Conservation (phyloP, 257 asterid genomes). For the Cordia subcordata region DNA sequence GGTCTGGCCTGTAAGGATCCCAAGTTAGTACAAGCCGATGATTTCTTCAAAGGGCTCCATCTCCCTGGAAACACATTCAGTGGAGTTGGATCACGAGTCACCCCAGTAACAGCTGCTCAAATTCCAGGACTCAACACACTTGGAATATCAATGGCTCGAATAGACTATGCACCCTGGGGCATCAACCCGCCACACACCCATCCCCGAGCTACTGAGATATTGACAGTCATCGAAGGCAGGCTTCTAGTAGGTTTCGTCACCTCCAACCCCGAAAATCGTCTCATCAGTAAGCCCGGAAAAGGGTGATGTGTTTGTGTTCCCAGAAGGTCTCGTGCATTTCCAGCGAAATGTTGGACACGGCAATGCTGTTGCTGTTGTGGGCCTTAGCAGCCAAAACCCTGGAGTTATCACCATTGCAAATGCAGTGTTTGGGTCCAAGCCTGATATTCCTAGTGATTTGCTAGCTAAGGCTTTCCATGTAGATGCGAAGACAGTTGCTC, state of each 20-base stretch:
- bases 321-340: conserved; percentile 35
- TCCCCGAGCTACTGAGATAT: conserved; percentile 44
- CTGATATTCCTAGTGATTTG: conserved; percentile 25
- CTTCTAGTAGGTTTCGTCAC: conserved; percentile 41
- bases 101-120: conserved; percentile 25
- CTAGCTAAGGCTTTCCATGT: conserved; percentile 40
- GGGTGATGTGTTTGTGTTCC: conserved; percentile 45
- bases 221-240: conserved; percentile 25
- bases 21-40: conserved; percentile 16
- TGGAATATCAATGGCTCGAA: conserved; percentile 39
- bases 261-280: conserved; percentile 31
- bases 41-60: conserved; percentile 38
- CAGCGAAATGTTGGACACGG: conserved; percentile 24
- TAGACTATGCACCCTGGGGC: conserved; percentile 35
- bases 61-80: conserved; percentile 24
- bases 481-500: conserved; percentile 20
- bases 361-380: conserved; percentile 29
- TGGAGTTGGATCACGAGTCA: conserved; percentile 31
- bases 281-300: conserved; percentile 18
- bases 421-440: conserved; percentile 41
- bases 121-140: conserved; percentile 47
- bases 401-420: conserved; percentile 31
- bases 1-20: conserved; percentile 39
- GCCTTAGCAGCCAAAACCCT: conserved; percentile 40
- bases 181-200: conserved; percentile 35